These are phyloP conservation scores for Melastoma candidum DNA, from an alignment of 441 rosid genomes.

Conservation along the genomic window DNA sequence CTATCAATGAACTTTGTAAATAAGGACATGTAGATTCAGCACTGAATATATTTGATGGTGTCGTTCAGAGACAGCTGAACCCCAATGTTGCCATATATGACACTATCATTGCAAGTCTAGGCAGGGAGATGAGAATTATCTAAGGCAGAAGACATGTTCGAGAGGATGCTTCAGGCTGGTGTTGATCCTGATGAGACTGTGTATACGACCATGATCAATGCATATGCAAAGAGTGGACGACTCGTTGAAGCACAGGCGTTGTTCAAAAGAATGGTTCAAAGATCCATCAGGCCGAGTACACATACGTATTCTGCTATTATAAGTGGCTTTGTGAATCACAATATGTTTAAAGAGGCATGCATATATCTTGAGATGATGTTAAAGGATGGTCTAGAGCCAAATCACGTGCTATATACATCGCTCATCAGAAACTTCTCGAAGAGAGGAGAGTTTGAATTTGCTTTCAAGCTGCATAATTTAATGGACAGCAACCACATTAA, in stretches of 20 bases:
- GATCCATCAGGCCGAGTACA: slow-evolving; percentile 33
- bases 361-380: slow-evolving; percentile 46
- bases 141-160: slow-evolving; percentile 46
- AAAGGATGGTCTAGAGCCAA: slow-evolving; percentile 47
- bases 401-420: slow-evolving; percentile 41
- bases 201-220: slow-evolving; percentile 55
- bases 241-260: slow-evolving; percentile 31
- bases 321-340: slow-evolving; percentile 40
- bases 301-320: slow-evolving; percentile 41
- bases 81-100: slow-evolving; percentile 54
- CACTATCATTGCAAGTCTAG: slow-evolving; percentile 35
- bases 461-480: slow-evolving; percentile 37
- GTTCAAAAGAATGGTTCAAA: slow-evolving; percentile 37
- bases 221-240: slow-evolving; percentile 31
- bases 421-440: slow-evolving; percentile 36
- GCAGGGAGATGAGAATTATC: slow-evolving; percentile 30
- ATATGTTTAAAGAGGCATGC: slow-evolving; percentile 42
- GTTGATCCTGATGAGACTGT: slow-evolving; percentile 51
- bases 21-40: slow-evolving; percentile 30
- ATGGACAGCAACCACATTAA: slow-evolving; percentile 35
- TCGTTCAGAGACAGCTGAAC: slow-evolving; percentile 40
- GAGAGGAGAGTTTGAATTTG: slow-evolving; percentile 43
- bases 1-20: slow-evolving; percentile 40
- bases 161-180: slow-evolving; percentile 49
- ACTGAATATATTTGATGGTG: slow-evolving; percentile 25